Percentiles rank a stretch among this genome's conserved stretches.
These are phyloP conservation scores for Aspergillus saccharolyticus DNA, from an alignment of 495 filamentous ascomycete species.

Conservation along the genomic window DNA sequence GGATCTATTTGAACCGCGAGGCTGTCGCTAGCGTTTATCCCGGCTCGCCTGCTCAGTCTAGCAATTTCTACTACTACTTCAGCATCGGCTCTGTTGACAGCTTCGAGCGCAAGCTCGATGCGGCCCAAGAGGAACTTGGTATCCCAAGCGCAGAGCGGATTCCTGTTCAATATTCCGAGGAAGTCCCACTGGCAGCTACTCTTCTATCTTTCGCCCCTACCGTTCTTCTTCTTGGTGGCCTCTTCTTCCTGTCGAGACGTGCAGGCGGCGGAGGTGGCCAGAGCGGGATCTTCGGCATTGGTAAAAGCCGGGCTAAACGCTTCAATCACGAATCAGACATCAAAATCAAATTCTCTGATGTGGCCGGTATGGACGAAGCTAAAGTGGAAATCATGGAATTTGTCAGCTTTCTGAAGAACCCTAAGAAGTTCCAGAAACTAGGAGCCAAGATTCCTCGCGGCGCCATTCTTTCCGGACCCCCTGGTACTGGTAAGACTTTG, in stretches of 20 bases:
- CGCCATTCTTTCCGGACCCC: constrained; percentile 91
- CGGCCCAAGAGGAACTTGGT: constrained; percentile 77
- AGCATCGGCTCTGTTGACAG: constrained; percentile 90
- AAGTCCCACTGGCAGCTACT: constrained; percentile 59
- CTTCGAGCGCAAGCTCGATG: constrained; percentile 82
- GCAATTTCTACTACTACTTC: constrained; percentile 83
- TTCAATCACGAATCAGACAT: constrained; percentile 96
- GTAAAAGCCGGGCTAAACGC: constrained; percentile 88
- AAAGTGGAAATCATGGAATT: constrained; percentile 99
- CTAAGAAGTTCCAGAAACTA: constrained; percentile 82
- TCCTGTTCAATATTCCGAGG: constrained; percentile 79
- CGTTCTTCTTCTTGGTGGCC: constrained; percentile 71
- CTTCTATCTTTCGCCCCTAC: constrained; percentile 83
- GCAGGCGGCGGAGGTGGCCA: constrained; percentile 62
- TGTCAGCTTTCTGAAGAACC: constrained; percentile 89
- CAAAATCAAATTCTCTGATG: constrained; percentile 94
- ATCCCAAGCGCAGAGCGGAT: constrained; percentile 84
- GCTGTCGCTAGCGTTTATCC: constrained; percentile 73
- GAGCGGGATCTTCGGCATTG: constrained; percentile 87
- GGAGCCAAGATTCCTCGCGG: constrained; percentile 97
- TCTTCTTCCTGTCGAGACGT: constrained; percentile 67
- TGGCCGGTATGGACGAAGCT: constrained; percentile 97
- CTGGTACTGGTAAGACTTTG: constrained; percentile 96
- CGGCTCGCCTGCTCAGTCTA: constrained; percentile 66
- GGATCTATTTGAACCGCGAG: constrained; percentile 79